Evolutionary conservation across 139 green algal genomes (phyloP).

Genomic region (Micractinium sp.): DNA sequence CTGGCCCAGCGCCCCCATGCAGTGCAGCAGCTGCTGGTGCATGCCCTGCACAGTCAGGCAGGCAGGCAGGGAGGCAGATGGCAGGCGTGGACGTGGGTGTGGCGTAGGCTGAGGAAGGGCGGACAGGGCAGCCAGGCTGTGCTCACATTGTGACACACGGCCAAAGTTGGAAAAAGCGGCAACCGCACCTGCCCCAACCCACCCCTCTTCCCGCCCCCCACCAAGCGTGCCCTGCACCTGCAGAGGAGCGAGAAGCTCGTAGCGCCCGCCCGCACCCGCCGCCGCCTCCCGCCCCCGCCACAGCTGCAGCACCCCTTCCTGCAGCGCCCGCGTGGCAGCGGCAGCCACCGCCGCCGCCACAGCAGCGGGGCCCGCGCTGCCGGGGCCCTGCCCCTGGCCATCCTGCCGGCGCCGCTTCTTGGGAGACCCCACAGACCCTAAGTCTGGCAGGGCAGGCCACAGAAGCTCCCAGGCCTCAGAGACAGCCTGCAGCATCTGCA

Average conservation of each 20-base stretch:
- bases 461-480: constrained; percentile 50
- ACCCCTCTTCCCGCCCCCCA: not conserved
- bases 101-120: no score
- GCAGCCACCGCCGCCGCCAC: not conserved
- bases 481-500: constrained; percentile 71
- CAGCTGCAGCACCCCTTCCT: constrained; percentile 3
- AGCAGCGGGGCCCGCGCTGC: not conserved
- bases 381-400: not conserved
- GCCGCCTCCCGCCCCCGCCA: constrained; percentile 17
- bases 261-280: constrained; percentile 33
- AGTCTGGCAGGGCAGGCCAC: constrained; percentile 17
- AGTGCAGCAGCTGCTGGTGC: constrained; percentile 48
- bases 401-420: constrained; percentile 23
- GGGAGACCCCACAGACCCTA: constrained; percentile 23
- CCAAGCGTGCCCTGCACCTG: constrained; percentile 16
- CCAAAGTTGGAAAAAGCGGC: no score
- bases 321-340: not conserved
- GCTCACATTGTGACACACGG: no score
- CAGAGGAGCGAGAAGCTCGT: constrained; percentile 63
- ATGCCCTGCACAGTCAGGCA: constrained; percentile 28
- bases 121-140: not conserved
- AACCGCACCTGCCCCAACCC: no score
- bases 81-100: not conserved
- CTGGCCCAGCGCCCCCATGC: constrained; percentile 20
- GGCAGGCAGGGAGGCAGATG: not conserved